These are phyloP conservation scores for Apiotrichum akiyoshidainum DNA, from an alignment of 1,284 basidiomycete genomes.

Conservation along the genomic window DNA sequence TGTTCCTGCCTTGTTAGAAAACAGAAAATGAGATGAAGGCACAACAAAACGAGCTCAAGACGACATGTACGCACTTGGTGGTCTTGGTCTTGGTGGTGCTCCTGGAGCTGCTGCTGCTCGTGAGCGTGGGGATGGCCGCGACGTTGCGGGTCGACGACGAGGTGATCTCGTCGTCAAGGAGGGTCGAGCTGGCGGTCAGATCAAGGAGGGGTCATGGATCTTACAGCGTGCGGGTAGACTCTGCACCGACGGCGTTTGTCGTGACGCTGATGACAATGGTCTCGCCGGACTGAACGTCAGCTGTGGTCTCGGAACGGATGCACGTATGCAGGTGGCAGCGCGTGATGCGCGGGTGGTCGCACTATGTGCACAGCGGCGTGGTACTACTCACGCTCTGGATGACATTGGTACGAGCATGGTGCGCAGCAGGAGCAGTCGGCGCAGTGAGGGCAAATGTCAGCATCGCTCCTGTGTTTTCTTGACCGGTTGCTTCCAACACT, in stretches of 20 bases:
- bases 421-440: neutral
- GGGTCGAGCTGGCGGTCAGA: conserved; percentile 7
- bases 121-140: neutral
- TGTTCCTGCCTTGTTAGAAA: neutral
- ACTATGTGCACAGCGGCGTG: neutral
- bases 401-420: neutral
- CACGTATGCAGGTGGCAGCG: neutral
- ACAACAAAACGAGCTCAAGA: too few species aligned
- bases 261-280: conserved; percentile 29
- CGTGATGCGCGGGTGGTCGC: too few species aligned
- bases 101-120: neutral
- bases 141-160: conserved; percentile 4
- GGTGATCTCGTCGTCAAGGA: neutral
- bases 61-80: neutral
- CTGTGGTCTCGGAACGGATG: neutral
- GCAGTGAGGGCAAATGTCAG: neutral
- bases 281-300: conserved; percentile 23
- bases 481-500: neutral
- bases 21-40: too few species aligned
- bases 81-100: neutral
- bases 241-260: conserved; percentile 31
- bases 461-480: neutral
- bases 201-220: neutral
- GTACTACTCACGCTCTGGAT: neutral
- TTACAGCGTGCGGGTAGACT: conserved; percentile 26